phyloP scores from a whole-genome alignment of 2,329 filamentous ascomycete genomes.

The Fusarium caatingaense region DNA sequence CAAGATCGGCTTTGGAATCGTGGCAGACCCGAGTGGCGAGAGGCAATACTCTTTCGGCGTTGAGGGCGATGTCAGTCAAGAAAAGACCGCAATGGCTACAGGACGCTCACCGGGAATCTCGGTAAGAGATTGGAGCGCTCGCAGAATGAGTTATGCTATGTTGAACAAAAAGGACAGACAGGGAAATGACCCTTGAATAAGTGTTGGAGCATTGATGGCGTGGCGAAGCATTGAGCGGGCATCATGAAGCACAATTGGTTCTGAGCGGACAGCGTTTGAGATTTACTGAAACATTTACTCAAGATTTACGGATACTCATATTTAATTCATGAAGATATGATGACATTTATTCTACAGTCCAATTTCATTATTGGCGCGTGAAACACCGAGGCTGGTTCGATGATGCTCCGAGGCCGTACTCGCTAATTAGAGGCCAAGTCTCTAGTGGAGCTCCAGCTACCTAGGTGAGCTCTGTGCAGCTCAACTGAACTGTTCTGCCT shows the following conservation, averaged over 20 bases:
- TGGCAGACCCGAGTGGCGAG: conserved; percentile 37
- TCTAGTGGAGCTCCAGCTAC: conserved; percentile 28
- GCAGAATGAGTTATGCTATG: conserved; percentile 39
- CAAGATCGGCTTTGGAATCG: conserved; percentile 43
- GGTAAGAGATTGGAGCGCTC: conserved; percentile 40
- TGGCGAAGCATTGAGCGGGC: conserved; percentile 5
- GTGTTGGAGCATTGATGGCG: not conserved
- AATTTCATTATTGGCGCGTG: not conserved
- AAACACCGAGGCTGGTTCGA: not conserved
- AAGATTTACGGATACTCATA: not conserved
- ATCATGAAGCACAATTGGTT: conserved; percentile 1
- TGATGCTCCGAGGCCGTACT: conserved; percentile 4
- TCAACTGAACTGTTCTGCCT: not conserved
- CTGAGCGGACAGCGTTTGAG: conserved; percentile 27
- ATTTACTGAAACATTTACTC: not conserved
- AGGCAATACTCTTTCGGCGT: conserved; percentile 41
- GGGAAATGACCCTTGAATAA: conserved; percentile 6
- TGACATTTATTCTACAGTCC: not conserved
- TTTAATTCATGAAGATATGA: conserved; percentile 30
- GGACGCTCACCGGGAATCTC: conserved; percentile 38
- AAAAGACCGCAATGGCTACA: conserved; percentile 31
- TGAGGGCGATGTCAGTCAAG: conserved; percentile 44
- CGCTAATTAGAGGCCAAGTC: conserved; percentile 30
- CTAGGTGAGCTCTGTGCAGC: not conserved
- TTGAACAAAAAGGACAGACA: conserved; percentile 29